Evolutionary conservation across 179 eudicot species (phyloP), one percentile per base, ranked within the genome.

Genomic region (Beta lomatogona): DNA sequence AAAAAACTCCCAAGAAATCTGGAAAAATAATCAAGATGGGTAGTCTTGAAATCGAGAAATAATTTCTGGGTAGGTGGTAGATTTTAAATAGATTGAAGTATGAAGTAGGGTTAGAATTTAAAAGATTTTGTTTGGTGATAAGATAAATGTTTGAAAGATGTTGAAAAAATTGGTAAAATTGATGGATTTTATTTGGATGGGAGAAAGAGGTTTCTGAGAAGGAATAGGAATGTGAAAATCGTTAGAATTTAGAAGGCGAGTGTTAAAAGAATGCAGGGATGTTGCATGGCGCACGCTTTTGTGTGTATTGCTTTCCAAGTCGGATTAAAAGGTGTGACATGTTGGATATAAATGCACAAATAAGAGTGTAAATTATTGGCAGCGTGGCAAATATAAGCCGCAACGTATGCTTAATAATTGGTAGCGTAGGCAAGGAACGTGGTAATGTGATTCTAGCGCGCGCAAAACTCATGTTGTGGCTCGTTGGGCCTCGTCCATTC

Each of bases 401-500:
- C 46, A 7, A 57, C 77, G 83, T 52, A 75, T 22, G 86, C 0
- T n/a, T 3, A 7, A 6, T 45, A 31, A 80, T 15, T 76, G 63
- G 4, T 41, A 13, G 77, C 59, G 58, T 66, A 59, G 59, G 87
- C 12, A 58, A 9, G 67, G 82, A 85, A 82, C 87, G 87, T 82
- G 87, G 55, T 76, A 7, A 44, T 12, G 14, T 52, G 53, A 15
- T 82, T 16, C n/a, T 0, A 21, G 82, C 84, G 79, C 73, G 59
- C 71, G 83, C 59, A 48, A 13, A 12, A 36, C 77, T 69, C 52
- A 66, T 81, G 60, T 11, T 11, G 12, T 3, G 41, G 19, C 4
- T 10, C n/a, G 5, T 61, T 44, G 41, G 21, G 77, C 41, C 28
- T 53, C 53, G 19, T 5, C 67, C 75, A 53, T 36, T 41, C 48